Evolutionary conservation across 2,329 filamentous ascomycete genomes (phyloP).

Genomic region (Fusarium succisae): DNA sequence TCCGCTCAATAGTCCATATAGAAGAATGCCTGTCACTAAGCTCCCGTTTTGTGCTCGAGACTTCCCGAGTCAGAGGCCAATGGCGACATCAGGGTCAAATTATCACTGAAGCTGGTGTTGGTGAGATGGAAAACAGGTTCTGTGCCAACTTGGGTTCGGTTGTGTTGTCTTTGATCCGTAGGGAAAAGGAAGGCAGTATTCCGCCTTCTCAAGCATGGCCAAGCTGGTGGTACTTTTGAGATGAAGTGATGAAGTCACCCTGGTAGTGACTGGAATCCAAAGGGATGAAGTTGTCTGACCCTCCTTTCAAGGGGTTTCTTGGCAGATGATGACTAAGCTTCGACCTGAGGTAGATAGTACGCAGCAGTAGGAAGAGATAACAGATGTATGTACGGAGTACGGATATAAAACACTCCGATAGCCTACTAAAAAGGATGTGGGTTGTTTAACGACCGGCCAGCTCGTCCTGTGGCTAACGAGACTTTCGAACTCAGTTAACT

Average conservation of each 20-base stretch:
- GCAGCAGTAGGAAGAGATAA: neutral
- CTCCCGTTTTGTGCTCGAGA: constrained; percentile 9
- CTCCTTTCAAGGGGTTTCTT: constrained; percentile 31
- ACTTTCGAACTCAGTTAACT: neutral
- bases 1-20: neutral
- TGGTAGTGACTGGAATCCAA: constrained; percentile 36
- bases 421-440: neutral
- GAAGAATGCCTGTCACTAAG: neutral
- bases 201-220: neutral
- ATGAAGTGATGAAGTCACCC: constrained; percentile 22
- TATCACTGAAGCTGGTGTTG: neutral
- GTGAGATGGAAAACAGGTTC: neutral
- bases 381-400: neutral
- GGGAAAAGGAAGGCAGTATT: neutral
- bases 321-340: constrained; percentile 34
- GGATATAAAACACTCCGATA: neutral
- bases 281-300: constrained; percentile 39
- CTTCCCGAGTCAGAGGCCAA: neutral
- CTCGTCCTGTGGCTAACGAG: neutral
- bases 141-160: neutral
- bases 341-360: neutral
- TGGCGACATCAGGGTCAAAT: neutral
- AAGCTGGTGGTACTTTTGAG: neutral
- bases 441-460: neutral
- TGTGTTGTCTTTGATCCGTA: neutral